Conservation (phyloP, 139 green algal genomes). For the Picochlorum sp. region DNA sequence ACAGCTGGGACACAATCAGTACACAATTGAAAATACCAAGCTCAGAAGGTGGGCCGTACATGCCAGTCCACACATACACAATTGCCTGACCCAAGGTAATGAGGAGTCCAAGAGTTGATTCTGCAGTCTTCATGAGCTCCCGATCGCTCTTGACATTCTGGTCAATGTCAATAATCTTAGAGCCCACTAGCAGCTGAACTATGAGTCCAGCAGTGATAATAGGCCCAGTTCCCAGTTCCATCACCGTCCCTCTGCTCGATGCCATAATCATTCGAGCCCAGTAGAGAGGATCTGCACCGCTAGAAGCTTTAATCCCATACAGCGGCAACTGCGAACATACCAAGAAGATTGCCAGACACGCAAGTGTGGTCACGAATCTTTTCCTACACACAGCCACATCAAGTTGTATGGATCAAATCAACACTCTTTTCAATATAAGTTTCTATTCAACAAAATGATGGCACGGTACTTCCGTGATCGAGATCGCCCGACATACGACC, state of each 20-base stretch:
- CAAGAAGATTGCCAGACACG: constrained; percentile 95
- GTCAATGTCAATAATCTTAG: constrained; percentile 98
- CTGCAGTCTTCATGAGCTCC: constrained; percentile 85
- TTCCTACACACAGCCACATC: constrained; percentile 51
- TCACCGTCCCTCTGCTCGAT: constrained; percentile 89
- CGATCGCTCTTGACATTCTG: constrained; percentile 92
- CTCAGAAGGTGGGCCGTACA: constrained; percentile 95
- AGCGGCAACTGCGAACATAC: constrained; percentile 96
- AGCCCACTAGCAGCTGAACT: constrained; percentile 93
- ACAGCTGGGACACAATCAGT: constrained; percentile 95
- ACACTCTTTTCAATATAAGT: constrained; percentile 1
- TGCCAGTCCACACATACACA: constrained; percentile 97
- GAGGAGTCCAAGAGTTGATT: constrained; percentile 96
- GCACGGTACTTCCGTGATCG: too few species aligned
- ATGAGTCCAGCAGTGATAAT: constrained; percentile 96
- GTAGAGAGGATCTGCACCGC: constrained; percentile 90
- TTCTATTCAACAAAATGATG: too few species aligned
- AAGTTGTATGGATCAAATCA: background rate
- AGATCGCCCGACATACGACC: too few species aligned
- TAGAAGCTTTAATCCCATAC: constrained; percentile 89
- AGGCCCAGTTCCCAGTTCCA: constrained; percentile 96
- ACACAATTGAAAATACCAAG: constrained; percentile 83
- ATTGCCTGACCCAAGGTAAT: constrained; percentile 98
- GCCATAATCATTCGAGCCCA: constrained; percentile 98
- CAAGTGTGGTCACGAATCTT: constrained; percentile 82